These are phyloP conservation scores for Hypoxylon sp. DNA, from an alignment of 2,329 filamentous ascomycete species.

Conservation along the genomic window DNA sequence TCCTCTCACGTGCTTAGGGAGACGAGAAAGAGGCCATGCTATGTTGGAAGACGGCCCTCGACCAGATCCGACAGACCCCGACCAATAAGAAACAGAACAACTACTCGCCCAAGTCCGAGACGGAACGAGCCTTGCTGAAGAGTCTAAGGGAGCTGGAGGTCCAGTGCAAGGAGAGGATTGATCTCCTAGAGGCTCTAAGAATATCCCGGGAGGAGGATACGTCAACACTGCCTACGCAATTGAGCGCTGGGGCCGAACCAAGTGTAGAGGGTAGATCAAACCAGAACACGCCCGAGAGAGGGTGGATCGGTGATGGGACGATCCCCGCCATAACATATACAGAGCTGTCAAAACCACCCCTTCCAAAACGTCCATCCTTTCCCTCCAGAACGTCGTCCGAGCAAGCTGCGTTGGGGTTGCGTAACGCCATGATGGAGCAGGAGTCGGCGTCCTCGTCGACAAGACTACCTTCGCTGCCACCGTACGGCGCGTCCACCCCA, in stretches of 20 bases:
- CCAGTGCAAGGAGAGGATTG: conserved; percentile 92
- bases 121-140: conserved; percentile 81
- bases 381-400: conserved; percentile 64
- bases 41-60: conserved; percentile 88
- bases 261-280: conserved; percentile 28
- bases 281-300: conserved; percentile 48
- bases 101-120: conserved; percentile 78
- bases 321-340: conserved; percentile 82
- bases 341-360: conserved; percentile 75
- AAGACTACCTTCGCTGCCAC: conserved; percentile 42
- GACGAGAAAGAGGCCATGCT: conserved; percentile 90
- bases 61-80: conserved; percentile 87
- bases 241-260: conserved; percentile 31
- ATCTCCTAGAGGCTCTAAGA: conserved; percentile 82
- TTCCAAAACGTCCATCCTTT: conserved; percentile 64
- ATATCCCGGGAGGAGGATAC: conserved; percentile 63
- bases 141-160: conserved; percentile 84
- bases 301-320: conserved; percentile 81
- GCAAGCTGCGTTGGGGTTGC: conserved; percentile 50
- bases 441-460: conserved; percentile 41
- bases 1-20: conserved; percentile 61
- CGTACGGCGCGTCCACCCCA: conserved; percentile 44
- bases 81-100: conserved; percentile 75
- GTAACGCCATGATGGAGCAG: conserved; percentile 35
- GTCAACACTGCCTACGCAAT: conserved; percentile 40